Evolutionary conservation across 2,329 filamentous ascomycete genomes (phyloP), one percentile per base, ranked within the genome.

Genomic region (Beauveria sp.): DNA sequence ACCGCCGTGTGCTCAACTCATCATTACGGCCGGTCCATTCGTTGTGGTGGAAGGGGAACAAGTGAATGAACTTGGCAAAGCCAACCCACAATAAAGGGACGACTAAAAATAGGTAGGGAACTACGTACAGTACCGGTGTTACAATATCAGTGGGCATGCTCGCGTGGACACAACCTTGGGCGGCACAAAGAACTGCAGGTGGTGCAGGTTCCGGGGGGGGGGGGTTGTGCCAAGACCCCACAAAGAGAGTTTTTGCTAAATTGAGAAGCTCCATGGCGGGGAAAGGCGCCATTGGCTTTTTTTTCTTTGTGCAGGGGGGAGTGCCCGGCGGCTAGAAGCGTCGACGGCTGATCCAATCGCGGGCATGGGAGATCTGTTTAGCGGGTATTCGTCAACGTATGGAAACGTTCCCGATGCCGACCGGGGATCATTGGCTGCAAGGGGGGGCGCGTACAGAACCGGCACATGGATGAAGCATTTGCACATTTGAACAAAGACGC

Each of bases 271-370:
- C 43, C 42, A 45, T 31, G 38, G 38, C 22, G 46, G 56, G 48
- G 56, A 18, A 34, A 24, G 20, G 7, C 20, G 42, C 22, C 42
- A 34, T 22, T 18, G 43, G 42, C 1, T 45, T 24, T 24, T 24
- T 45, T 45, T n/a, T n/a, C 18, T n/a, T n/a, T 20, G 5, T n/a
- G n/a, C 43, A 16, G 22, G 24, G 6, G 6, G 5, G 22, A 2
- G 28, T 2, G 2, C 28, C 28, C 7, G 58, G 58, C 58, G 58
- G 58, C 24, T 60, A 60, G 50, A 60, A 60, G 28, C 49, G 58
- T 60, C 5, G 58, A 28, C 28, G 12, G 42, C 49, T 54, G 49
- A 40, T 46, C 58, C 58, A 60, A 60, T 60, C 58, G 50, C n/a
- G 20, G 20, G 24, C 9, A 8, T 0, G 24, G 10, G 18, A 38